phyloP scores from a whole-genome alignment of 495 filamentous ascomycete genomes.

The Talaromyces adpressus region DNA sequence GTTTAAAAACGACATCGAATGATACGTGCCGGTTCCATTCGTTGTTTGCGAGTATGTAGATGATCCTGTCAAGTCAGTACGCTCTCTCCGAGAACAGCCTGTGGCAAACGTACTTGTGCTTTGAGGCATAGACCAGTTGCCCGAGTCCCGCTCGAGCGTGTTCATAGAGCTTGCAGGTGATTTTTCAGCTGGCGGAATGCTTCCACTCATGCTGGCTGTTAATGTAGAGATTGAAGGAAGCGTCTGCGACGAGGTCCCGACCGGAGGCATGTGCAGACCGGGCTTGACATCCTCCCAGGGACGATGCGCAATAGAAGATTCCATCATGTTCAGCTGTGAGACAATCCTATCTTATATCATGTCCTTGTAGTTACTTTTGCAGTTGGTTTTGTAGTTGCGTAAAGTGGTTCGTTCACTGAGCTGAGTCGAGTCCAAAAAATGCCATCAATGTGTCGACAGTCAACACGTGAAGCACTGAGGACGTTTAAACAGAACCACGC shows the following conservation, averaged over 20 bases:
- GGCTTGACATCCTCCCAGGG: constrained; percentile 34
- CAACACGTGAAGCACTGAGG: not conserved
- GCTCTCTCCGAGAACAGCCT: not conserved
- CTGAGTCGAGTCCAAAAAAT: not conserved
- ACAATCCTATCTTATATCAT: not conserved
- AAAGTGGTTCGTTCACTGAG: not conserved
- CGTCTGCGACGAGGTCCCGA: constrained; percentile 25
- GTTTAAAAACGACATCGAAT: constrained; percentile 40
- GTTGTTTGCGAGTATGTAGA: constrained; percentile 47
- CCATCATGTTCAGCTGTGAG: constrained; percentile 20
- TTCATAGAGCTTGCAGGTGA: constrained; percentile 41
- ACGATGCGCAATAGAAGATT: constrained; percentile 31
- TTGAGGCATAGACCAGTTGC: constrained; percentile 46
- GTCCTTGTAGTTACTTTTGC: not conserved
- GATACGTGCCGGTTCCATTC: constrained; percentile 43
- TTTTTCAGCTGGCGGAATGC: constrained; percentile 27
- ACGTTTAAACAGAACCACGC: constrained; percentile 1
- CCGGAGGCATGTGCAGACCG: constrained; percentile 27
- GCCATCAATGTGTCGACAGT: not conserved
- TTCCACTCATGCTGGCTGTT: constrained; percentile 33
- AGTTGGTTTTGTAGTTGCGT: too few relatives aligned
- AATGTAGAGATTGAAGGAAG: constrained; percentile 43
- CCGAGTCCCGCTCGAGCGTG: constrained; percentile 43
- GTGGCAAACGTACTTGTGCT: constrained; percentile 35
- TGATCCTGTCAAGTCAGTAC: constrained; percentile 38